phyloP scores from a whole-genome alignment of 192 early-diverging fungal species.

The Podila verticillata region DNA sequence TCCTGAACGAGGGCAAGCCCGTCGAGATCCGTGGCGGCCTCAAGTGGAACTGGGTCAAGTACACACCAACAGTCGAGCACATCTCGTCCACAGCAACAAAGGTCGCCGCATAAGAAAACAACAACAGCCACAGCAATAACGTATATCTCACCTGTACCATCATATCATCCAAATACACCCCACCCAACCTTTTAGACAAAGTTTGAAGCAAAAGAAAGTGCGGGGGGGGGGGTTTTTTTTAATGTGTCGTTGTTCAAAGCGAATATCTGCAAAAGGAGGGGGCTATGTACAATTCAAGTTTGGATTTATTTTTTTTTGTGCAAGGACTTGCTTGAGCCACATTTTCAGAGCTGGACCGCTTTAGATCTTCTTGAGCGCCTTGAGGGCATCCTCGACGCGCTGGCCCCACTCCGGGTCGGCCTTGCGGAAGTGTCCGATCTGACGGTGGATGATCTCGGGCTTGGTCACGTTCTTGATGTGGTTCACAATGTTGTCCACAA shows the following conservation, averaged over 20 bases:
- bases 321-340: neutral
- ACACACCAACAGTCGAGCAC: slow-evolving; percentile 44
- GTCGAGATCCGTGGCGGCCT: slow-evolving; percentile 51
- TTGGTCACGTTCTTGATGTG: slow-evolving; percentile 70
- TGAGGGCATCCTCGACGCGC: slow-evolving; percentile 67
- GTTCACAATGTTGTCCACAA: slow-evolving; percentile 70
- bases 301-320: neutral
- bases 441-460: slow-evolving; percentile 69
- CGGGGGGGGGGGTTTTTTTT: no score
- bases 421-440: slow-evolving; percentile 76
- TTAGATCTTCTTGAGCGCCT: slow-evolving; percentile 21
- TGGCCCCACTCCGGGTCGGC: slow-evolving; percentile 79
- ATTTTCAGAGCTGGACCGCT: neutral
- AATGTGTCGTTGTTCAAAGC: neutral
- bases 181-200: no score
- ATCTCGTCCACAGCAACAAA: slow-evolving; percentile 13
- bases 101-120: slow-evolving; percentile 13
- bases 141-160: no score
- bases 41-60: slow-evolving; percentile 52
- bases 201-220: no score
- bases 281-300: neutral
- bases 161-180: no score
- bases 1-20: slow-evolving; percentile 48
- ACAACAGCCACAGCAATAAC: neutral
- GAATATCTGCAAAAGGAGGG: neutral